phyloP scores from a whole-genome alignment of 495 filamentous ascomycete genomes.

The Astrothelium subdiscretum region DNA sequence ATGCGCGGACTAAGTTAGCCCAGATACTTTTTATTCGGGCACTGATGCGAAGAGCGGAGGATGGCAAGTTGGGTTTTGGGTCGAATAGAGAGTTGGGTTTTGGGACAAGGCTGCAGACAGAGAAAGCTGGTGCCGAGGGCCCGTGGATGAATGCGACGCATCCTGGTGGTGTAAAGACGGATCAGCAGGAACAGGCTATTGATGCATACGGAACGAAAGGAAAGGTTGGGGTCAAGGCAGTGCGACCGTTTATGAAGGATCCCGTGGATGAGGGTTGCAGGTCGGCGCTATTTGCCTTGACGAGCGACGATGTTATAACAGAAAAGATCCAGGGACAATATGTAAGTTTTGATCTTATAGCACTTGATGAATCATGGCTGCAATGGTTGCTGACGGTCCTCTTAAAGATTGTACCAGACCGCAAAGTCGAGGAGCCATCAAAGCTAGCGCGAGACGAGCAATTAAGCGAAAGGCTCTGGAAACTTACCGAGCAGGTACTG shows the following conservation, averaged over 20 bases:
- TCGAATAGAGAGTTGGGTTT: constrained; percentile 2
- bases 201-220: constrained; percentile 39
- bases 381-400: neutral
- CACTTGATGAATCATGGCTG: no score
- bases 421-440: constrained; percentile 34
- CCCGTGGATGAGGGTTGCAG: constrained; percentile 37
- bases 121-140: constrained; percentile 2
- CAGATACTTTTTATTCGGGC: constrained; percentile 37
- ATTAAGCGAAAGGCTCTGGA: constrained; percentile 32
- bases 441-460: constrained; percentile 30
- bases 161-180: constrained; percentile 38
- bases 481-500: constrained; percentile 29
- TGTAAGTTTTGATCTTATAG: constrained; percentile 18
- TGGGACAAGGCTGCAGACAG: neutral
- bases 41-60: constrained; percentile 23
- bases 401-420: constrained; percentile 38
- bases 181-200: constrained; percentile 40
- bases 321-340: constrained; percentile 40
- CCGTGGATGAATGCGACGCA: constrained; percentile 39
- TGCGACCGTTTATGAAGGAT: constrained; percentile 40
- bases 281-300: constrained; percentile 39
- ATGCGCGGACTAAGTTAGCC: constrained; percentile 45
- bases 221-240: constrained; percentile 29
- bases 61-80: constrained; percentile 28
- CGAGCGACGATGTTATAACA: constrained; percentile 31